A percentile compares a stretch with the other conserved stretches of the same genome.
These are phyloP conservation scores for Quercus aquifolioides DNA, from an alignment of 306 rosid genomes.

Conservation along the genomic window DNA sequence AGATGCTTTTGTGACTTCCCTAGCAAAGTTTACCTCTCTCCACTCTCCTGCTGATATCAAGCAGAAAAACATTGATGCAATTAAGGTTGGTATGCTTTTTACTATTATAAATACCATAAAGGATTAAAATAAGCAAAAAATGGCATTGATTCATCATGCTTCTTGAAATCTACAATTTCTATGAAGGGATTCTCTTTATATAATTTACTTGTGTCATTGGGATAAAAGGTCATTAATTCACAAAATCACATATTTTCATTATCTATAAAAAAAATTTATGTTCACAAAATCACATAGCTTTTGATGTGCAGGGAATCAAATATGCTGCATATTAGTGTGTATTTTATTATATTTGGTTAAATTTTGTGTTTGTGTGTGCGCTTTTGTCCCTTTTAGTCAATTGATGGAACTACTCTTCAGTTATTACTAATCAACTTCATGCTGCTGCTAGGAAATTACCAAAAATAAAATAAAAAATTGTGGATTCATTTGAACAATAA, in stretches of 20 bases:
- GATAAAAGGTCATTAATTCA: background rate
- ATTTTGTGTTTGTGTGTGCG: background rate
- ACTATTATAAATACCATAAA: constrained; percentile 18
- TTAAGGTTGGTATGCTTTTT: constrained; percentile 67
- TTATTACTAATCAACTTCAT: background rate
- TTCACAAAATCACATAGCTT: background rate
- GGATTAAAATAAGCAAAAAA: constrained; percentile 1
- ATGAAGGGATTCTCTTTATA: background rate
- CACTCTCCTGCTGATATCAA: constrained; percentile 98
- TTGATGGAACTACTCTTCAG: background rate
- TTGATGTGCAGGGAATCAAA: background rate
- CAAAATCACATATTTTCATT: background rate
- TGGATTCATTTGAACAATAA: background rate
- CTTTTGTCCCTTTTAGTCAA: background rate
- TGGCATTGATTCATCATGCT: constrained; percentile 1
- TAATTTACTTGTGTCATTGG: background rate
- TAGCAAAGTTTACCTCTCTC: constrained; percentile 93
- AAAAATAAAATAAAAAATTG: background rate
- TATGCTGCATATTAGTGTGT: background rate
- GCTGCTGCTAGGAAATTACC: background rate
- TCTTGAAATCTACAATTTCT: background rate
- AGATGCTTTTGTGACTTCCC: constrained; percentile 96
- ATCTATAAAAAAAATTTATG: no score
- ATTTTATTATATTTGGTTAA: background rate
- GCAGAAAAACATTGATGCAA: constrained; percentile 88